Conservation (phyloP, 768 basidiomycete species). For the Kwoniella botswanensis region DNA sequence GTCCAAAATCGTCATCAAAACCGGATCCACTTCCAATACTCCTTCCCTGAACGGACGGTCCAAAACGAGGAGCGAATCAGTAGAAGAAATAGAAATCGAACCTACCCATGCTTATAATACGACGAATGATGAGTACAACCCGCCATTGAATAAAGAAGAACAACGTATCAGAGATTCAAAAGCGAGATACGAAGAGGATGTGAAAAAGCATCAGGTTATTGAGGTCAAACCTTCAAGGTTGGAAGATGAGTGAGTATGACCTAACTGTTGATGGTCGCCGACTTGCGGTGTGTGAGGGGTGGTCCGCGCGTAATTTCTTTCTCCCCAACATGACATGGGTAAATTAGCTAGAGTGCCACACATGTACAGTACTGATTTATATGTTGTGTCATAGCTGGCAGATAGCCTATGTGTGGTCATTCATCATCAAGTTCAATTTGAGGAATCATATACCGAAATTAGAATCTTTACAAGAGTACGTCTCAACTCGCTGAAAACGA, state of each 20-base stretch:
- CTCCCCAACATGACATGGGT: background rate
- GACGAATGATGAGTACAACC: background rate
- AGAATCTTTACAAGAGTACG: conserved; percentile 46
- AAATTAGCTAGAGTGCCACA: conserved; percentile 12
- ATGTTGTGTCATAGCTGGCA: conserved; percentile 38
- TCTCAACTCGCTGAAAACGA: conserved; percentile 4
- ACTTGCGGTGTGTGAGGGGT: background rate
- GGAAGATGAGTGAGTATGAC: conserved; percentile 33
- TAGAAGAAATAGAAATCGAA: background rate
- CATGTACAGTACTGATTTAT: background rate
- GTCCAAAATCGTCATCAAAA: conserved; percentile 3
- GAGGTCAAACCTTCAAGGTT: conserved; percentile 32
- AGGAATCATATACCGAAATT: conserved; percentile 29
- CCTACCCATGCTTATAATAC: background rate
- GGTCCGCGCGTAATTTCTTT: conserved; percentile 14
- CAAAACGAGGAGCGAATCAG: background rate
- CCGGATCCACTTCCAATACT: background rate
- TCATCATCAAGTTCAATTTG: conserved; percentile 45
- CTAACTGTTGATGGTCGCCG: background rate
- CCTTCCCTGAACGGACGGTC: background rate
- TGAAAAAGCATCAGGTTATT: conserved; percentile 38
- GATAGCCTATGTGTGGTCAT: conserved; percentile 51
- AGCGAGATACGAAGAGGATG: conserved; percentile 39
- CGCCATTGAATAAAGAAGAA: conserved; percentile 7
- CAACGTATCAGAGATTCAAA: conserved; percentile 33